A percentile compares a stretch with the other conserved stretches of the same genome.
Evolutionary conservation across 2,329 filamentous ascomycete species (phyloP).

Genomic region (Penicillium nordicum): DNA sequence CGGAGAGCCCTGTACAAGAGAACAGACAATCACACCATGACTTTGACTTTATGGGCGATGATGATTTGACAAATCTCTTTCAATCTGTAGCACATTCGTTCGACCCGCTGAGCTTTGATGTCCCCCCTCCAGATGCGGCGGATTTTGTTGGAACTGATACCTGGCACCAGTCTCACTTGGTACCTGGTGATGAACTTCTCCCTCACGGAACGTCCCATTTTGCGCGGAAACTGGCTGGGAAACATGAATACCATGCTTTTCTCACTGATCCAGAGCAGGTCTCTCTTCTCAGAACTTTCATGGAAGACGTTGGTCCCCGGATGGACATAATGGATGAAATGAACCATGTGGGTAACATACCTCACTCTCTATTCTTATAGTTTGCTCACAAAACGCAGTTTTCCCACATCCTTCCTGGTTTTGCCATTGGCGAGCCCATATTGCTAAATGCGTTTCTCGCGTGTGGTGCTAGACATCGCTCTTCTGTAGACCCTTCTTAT

Average conservation of each 20-base stretch:
- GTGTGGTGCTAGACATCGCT: conserved; percentile 79
- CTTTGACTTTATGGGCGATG: conserved; percentile 29
- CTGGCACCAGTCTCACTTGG: conserved; percentile 23
- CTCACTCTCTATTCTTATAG: neutral
- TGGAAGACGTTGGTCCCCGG: conserved; percentile 86
- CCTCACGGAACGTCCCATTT: conserved; percentile 33
- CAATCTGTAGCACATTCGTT: conserved; percentile 53
- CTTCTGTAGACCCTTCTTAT: conserved; percentile 66
- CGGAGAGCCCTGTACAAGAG: conserved; percentile 31
- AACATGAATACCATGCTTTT: conserved; percentile 55
- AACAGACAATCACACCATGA: conserved; percentile 20
- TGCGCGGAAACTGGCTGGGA: conserved; percentile 39
- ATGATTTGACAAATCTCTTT: conserved; percentile 45
- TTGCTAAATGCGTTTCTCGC: conserved; percentile 84
- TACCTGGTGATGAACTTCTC: conserved; percentile 24
- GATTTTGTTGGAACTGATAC: conserved; percentile 29
- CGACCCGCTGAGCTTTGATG: conserved; percentile 46
- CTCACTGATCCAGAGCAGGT: conserved; percentile 74
- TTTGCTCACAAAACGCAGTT: conserved; percentile 51
- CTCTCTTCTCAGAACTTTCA: conserved; percentile 86
- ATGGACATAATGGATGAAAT: conserved; percentile 87
- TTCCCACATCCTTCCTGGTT: conserved; percentile 75
- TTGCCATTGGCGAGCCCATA: conserved; percentile 79
- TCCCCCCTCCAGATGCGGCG: conserved; percentile 35
- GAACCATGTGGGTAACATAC: conserved; percentile 59